phyloP scores from a whole-genome alignment of 2,329 filamentous ascomycete genomes.

The Aspergillus clavatus region DNA sequence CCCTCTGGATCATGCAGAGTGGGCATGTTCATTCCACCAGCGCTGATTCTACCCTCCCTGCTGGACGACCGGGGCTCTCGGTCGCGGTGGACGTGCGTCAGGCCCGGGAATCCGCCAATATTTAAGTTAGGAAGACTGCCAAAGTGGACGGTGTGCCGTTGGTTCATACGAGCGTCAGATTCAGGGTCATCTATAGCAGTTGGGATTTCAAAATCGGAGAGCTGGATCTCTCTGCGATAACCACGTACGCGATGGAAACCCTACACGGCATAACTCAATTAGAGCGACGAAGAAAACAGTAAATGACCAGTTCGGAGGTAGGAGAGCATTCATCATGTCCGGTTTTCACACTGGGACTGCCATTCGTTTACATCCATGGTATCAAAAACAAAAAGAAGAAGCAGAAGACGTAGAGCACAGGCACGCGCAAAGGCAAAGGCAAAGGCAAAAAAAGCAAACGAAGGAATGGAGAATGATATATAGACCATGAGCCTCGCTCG shows the following conservation, averaged over 20 bases:
- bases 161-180: slow-evolving; percentile 8
- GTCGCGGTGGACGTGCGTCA: slow-evolving; percentile 4
- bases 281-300: slow-evolving; percentile 15
- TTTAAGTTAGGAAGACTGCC: slow-evolving; percentile 19
- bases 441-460: slow-evolving; percentile 16
- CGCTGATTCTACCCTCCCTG: slow-evolving; percentile 6
- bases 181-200: slow-evolving; percentile 17
- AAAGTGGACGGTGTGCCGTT: slow-evolving; percentile 21
- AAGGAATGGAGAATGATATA: slow-evolving; percentile 4
- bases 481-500: slow-evolving; percentile 4
- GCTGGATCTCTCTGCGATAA: slow-evolving; percentile 23
- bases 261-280: slow-evolving; percentile 32
- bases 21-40: not conserved
- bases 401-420: slow-evolving; percentile 11
- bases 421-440: slow-evolving; percentile 14
- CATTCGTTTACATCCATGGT: slow-evolving; percentile 24
- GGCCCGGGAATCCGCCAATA: slow-evolving; percentile 5
- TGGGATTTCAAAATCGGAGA: slow-evolving; percentile 15
- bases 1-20: not conserved
- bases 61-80: slow-evolving; percentile 5
- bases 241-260: slow-evolving; percentile 25
- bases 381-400: too few species aligned
- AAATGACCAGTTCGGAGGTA: slow-evolving; percentile 5
- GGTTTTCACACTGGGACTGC: slow-evolving; percentile 16
- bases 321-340: slow-evolving; percentile 23